Base-by-base conservation (phyloP, 495 filamentous ascomycete species). In the Tuber indicum region DNA sequence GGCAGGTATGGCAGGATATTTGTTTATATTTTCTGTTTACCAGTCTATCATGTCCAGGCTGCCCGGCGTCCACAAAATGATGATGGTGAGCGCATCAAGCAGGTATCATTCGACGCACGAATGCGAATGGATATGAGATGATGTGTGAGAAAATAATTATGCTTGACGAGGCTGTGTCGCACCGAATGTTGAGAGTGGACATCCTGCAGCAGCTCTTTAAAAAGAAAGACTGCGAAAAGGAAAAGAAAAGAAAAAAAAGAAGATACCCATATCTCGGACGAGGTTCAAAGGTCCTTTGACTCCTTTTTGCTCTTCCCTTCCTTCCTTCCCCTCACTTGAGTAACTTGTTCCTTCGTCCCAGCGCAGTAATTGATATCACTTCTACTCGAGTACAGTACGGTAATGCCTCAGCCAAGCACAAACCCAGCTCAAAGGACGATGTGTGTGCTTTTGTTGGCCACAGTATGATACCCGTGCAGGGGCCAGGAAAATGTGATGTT, bases 361-460 rank as follows among this genome's bases (percentile, higher is more conserved):
- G 46, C 58, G 23, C 70, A 73, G 75, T 73, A 76, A 43, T 41
- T 72, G 75, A 41, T 72, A 72, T 52, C 71, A 42, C 45, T 75
- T n/a, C 70, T 71, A 32, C 32, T 32, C 32, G 32, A 32, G 32
- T 32, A 32, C 32, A 32, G 32, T 32, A 32, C 32, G 32, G 32
- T 32, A 8, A 52, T 52, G 0, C 49, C 72, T 39, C 73, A 75
- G 32, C 73, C 47, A 36, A 58, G 72, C 70, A 43, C 75, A 77
- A 79, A 76, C 21, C 72, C 46, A 74, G 66, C 71, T 72, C 74
- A 74, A 74, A 47, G 58, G 44, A 17, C 42, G 43, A 62, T 74
- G 77, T 12, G 72, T 66, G 75, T 72, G 74, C 73, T 80, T 72
- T 74, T 80, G 78, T 74, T 80, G 78, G 77, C 74, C 76, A 41